Evolutionary conservation across 345 rosid genomes (phyloP).

Genomic region (Acer campestre): DNA sequence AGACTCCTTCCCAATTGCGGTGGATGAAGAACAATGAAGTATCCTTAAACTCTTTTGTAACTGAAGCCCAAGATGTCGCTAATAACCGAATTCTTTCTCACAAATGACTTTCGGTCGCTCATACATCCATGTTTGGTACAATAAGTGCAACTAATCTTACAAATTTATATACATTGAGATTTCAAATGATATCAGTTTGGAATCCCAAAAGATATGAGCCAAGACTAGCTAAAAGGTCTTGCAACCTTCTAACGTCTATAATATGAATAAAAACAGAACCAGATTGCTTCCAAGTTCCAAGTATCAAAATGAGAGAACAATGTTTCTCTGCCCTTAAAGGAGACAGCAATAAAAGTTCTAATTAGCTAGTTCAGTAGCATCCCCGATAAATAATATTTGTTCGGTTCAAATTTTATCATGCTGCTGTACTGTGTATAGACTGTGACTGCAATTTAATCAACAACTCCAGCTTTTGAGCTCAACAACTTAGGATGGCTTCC

Average conservation of each 20-base stretch:
- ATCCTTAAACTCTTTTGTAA: neutral
- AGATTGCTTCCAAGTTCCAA: neutral
- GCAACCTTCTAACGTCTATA: neutral
- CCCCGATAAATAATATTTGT: no score
- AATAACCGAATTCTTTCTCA: neutral
- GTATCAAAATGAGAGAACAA: neutral
- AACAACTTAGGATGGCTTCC: neutral
- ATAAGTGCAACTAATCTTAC: neutral
- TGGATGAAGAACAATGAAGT: neutral
- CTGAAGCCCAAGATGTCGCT: neutral
- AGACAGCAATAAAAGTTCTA: no score
- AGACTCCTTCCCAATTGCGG: neutral
- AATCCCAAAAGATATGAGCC: neutral
- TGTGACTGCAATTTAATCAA: neutral
- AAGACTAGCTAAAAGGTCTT: neutral
- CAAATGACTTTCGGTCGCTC: neutral
- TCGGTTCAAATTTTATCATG: neutral
- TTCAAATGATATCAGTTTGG: neutral
- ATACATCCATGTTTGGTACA: neutral
- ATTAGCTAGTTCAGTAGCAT: no score
- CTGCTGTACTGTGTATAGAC: neutral
- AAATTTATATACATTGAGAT: neutral
- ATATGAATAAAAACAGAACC: neutral
- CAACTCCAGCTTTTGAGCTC: neutral
- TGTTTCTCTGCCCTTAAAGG: no score